Evolutionary conservation across 108 stramenopile genomes (phyloP), one percentile per base, ranked within the genome.

Genomic region (Skeletonema tropicum): DNA sequence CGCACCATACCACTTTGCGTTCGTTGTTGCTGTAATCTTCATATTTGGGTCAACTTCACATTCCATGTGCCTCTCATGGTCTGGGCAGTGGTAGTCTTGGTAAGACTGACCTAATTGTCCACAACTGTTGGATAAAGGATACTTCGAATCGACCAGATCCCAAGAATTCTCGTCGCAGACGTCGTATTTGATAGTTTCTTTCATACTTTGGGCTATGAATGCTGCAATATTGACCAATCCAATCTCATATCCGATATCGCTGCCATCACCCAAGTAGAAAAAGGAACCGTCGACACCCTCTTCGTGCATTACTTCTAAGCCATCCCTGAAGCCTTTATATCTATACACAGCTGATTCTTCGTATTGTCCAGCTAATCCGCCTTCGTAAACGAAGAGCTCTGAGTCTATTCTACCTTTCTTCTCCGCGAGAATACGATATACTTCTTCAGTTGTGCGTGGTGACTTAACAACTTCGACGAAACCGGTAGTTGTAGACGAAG

Each of bases 131-230:
- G 57, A 57, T 19, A 81, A 25, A 0, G 83, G 83, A 55, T 85
- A 85, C 35, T 74, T 38, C 6, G 64, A 64, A 42, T 78, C 57
- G 12, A 76, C 60, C 6, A 79, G 26, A 49, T 82, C 81, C 85
- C 85, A 86, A 15, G 65, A 74, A 30, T 82, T 86, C 60, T 87
- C 86, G 39, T 83, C 82, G 35, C 86, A 87, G 12, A 81, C 86
- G 45, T 87, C 81, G 42, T 87, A 85, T 69, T 79, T 60, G 33
- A 87, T 87, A 12, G 84, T 85, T 39, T 85, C 84, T 33, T 87
- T 76, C 86, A 87, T 83, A 25, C 77, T 71, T 55, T 87, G 84
- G 7, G 81, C 81, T n/a, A 85, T 41, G 32, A 85, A 85, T 46
- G 77, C 81, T 11, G 85, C 85, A 57, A 85, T 60, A 60, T 83